These are phyloP conservation scores for Suhomyces pyralidae DNA, from an alignment of 805 yeast species.

Conservation along the genomic window DNA sequence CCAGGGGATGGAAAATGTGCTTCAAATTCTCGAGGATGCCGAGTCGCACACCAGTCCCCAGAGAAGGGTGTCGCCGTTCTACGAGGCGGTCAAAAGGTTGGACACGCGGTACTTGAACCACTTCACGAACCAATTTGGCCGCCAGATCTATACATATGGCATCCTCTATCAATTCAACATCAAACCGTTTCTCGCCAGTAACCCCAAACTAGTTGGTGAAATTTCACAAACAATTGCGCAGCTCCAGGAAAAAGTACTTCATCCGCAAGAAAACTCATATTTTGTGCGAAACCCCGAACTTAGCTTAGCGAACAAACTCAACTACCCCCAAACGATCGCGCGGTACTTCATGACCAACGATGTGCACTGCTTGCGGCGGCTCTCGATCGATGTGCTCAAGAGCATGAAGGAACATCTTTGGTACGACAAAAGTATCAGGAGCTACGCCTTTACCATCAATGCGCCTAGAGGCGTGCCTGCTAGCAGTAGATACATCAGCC, in stretches of 20 bases:
- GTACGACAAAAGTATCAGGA: conserved; percentile 5
- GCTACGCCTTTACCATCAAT: neutral
- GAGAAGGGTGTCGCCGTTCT: conserved; percentile 5
- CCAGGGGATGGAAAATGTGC: conserved; percentile 12
- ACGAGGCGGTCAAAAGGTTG: conserved; percentile 8
- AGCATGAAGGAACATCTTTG: conserved; percentile 5
- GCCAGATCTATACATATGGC: conserved; percentile 9
- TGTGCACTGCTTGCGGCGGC: conserved; percentile 9
- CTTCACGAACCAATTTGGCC: conserved; percentile 11
- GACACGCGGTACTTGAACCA: conserved; percentile 12
- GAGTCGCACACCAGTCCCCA: conserved; percentile 6
- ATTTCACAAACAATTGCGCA: neutral
- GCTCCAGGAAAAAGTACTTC: neutral
- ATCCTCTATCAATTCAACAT: conserved; percentile 10
- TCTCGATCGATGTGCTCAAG: conserved; percentile 9
- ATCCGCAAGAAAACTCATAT: conserved; percentile 8
- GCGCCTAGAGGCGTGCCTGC: neutral
- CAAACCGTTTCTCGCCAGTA: conserved; percentile 11
- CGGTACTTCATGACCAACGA: conserved; percentile 11
- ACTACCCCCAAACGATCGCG: conserved; percentile 11
- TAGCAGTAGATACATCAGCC: conserved; percentile 1
- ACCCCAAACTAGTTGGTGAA: neutral
- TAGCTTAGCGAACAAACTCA: conserved; percentile 5
- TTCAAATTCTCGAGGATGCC: conserved; percentile 11
- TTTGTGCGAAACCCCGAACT: conserved; percentile 8